Percentiles rank a stretch among this genome's conserved stretches.
These are phyloP conservation scores for Boletus reticulatus DNA, from an alignment of 768 basidiomycete genomes.

Conservation along the genomic window DNA sequence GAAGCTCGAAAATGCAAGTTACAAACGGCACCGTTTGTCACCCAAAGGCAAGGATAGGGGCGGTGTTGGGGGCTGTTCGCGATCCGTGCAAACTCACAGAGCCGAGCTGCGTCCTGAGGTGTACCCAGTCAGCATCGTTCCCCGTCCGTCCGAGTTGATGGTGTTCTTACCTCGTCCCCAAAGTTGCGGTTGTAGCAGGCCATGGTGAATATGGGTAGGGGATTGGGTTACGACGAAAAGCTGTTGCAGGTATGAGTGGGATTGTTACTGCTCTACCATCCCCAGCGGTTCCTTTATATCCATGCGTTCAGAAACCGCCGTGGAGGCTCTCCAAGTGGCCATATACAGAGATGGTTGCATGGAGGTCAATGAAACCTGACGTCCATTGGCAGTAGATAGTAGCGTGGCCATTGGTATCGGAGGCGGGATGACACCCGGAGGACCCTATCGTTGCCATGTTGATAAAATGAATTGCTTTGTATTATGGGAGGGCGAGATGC, in stretches of 20 bases:
- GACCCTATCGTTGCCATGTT: no score
- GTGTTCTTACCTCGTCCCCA: constrained; percentile 9
- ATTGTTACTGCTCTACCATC: constrained; percentile 2
- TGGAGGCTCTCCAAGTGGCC: no score
- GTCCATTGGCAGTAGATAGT: no score
- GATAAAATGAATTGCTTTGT: no score
- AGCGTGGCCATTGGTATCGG: no score
- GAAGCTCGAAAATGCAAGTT: background rate
- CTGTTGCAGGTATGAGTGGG: background rate
- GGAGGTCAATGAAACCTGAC: no score
- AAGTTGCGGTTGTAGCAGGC: constrained; percentile 4
- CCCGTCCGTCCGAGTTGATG: background rate
- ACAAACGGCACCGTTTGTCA: background rate
- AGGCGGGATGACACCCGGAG: no score
- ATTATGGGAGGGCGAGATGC: no score
- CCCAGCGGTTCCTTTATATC: constrained; percentile 10
- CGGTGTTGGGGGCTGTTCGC: constrained; percentile 1
- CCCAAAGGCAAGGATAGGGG: constrained; percentile 20
- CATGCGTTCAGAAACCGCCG: constrained; percentile 10
- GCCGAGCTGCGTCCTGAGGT: constrained; percentile 5
- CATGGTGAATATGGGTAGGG: constrained; percentile 5
- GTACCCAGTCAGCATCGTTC: background rate
- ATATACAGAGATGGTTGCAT: no score
- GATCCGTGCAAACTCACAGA: background rate
- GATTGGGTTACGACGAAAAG: background rate